Evolutionary conservation across 306 rosid species (phyloP).

Genomic region (Fragaria ananassa): DNA sequence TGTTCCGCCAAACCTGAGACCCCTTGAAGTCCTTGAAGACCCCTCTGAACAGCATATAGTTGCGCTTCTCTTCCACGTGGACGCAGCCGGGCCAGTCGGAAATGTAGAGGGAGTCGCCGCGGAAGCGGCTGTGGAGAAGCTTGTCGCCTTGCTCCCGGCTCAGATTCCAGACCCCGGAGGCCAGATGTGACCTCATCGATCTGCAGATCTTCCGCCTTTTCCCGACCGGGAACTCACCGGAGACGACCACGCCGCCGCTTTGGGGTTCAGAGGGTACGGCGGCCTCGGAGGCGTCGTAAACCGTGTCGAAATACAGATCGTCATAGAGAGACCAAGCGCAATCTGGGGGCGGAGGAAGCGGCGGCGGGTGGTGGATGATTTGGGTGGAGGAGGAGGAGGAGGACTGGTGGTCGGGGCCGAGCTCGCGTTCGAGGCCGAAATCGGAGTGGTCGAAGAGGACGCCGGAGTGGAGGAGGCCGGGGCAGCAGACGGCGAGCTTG

Average conservation of each 20-base stretch:
- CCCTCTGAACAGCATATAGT: slow-evolving; percentile 76
- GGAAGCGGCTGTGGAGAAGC: slow-evolving; percentile 69
- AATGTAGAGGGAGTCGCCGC: slow-evolving; percentile 71
- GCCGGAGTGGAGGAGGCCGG: slow-evolving; percentile 79
- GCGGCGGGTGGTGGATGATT: slow-evolving; percentile 18
- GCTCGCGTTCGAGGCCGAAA: slow-evolving; percentile 72
- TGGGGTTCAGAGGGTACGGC: slow-evolving; percentile 17
- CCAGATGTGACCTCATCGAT: slow-evolving; percentile 61
- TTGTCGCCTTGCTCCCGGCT: slow-evolving; percentile 82
- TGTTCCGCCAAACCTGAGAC: slow-evolving; percentile 79
- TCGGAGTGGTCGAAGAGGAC: slow-evolving; percentile 70
- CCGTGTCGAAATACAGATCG: slow-evolving; percentile 67
- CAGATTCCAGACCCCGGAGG: slow-evolving; percentile 67
- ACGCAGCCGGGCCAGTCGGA: slow-evolving; percentile 94
- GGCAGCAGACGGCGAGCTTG: slow-evolving; percentile 83
- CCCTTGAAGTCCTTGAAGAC: slow-evolving; percentile 73
- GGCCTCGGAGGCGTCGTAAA: slow-evolving; percentile 47
- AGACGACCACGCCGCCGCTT: slow-evolving; percentile 24
- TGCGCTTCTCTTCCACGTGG: slow-evolving; percentile 80
- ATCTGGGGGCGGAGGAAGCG: neutral
- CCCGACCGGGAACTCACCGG: slow-evolving; percentile 10
- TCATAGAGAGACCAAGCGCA: slow-evolving; percentile 81
- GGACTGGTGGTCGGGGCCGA: slow-evolving; percentile 40
- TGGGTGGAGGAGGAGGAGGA: slow-evolving; percentile 8
- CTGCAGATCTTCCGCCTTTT: slow-evolving; percentile 50